These are phyloP conservation scores for Cordia subcordata DNA, from an alignment of 257 asterid genomes.

Conservation along the genomic window DNA sequence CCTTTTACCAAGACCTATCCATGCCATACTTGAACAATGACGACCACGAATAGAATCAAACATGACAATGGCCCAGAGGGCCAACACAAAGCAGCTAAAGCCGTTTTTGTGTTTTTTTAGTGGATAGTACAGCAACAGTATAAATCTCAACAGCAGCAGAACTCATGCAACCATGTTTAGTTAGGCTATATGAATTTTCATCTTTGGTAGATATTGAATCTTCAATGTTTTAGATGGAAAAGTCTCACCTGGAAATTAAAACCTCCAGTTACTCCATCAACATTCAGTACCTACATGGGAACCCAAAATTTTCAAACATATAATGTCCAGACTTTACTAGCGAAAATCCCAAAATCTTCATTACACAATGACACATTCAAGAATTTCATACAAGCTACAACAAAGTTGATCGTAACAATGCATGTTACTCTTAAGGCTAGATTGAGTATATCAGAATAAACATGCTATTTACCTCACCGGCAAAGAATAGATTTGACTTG, in stretches of 20 bases:
- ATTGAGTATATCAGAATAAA: neutral
- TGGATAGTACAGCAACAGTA: too few species aligned
- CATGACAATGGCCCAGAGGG: neutral
- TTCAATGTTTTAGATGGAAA: neutral
- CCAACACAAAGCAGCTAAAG: too few species aligned
- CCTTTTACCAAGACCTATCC: neutral
- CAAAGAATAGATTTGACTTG: slow-evolving; percentile 61
- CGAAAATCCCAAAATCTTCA: neutral
- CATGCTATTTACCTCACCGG: slow-evolving; percentile 69
- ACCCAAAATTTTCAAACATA: neutral
- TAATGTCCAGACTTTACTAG: too few species aligned
- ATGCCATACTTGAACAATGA: neutral
- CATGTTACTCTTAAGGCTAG: neutral
- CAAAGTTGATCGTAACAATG: too few species aligned
- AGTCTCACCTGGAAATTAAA: slow-evolving; percentile 87
- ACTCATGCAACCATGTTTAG: too few species aligned
- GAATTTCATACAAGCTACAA: too few species aligned
- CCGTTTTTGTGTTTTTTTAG: too few species aligned
- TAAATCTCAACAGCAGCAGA: too few species aligned
- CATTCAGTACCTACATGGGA: slow-evolving; percentile 58
- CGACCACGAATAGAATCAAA: neutral
- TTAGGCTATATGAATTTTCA: neutral
- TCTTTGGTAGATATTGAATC: neutral
- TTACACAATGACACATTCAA: too few species aligned
- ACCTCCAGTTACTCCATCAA: slow-evolving; percentile 93